Base-by-base conservation (phyloP, 352 stramenopile genomes). In the Hyaloperonospora brassicae region DNA sequence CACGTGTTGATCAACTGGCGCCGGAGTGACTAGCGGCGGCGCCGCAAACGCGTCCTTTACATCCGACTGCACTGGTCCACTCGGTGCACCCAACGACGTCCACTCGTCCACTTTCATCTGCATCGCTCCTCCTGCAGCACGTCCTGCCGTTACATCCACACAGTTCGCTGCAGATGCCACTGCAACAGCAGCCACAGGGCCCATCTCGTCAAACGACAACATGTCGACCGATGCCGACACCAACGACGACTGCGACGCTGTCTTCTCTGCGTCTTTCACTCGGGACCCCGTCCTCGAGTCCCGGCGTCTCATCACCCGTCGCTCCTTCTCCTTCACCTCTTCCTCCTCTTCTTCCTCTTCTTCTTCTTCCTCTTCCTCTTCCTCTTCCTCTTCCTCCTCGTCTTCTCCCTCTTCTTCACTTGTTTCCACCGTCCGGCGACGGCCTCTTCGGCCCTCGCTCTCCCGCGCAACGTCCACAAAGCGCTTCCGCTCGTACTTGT, bases 401-500 rank as follows among this genome's bases (percentile, higher is more conserved):
- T 72, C 66, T 46, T 75, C 72, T 30, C 43, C 45, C 9, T 73
- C 57, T 44, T 81, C 75, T 51, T 75, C 17, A 17, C 17, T 17
- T 17, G 17, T 17, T 17, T 73, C 46, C 65, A 57, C 25, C 61
- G 64, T 40, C 55, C 53, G 45, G 45, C 17, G 47, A 52, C 69
- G 61, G 41, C 45, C 54, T 36, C 64, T 58, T 47, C 62, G 57
- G 39, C 44, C 51, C 31, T 62, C 56, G 1, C 5, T 44, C 9
- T 62, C 63, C 7, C 27, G 34, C 0, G 62, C 66, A 0, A 56
- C 53, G 4, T 87, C 76, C n/a, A 81, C 59, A 55, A 89, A 95
- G 23, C 79, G 72, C 66, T 89, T 89, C 42, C 84, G 78, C 56
- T 95, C 86, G 66, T 95, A 95, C 64, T 95, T 95, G 41, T 94